Percentiles rank a stretch among this genome's conserved stretches.
These are phyloP conservation scores for Atalantia buxifolia DNA, from an alignment of 345 rosid species.

Conservation along the genomic window DNA sequence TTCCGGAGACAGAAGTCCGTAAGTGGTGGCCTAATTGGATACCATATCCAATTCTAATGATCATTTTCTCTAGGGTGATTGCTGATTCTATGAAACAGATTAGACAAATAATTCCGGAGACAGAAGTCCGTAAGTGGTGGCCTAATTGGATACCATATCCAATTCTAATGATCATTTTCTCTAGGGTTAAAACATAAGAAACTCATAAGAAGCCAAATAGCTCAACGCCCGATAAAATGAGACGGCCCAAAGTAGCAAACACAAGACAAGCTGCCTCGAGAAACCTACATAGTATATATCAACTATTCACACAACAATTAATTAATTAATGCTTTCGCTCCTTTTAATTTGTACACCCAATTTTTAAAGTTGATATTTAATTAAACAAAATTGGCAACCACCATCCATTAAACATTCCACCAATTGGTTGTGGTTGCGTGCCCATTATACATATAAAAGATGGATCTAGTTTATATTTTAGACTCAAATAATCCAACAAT, in stretches of 20 bases:
- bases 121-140: not conserved
- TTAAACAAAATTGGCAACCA: too few relatives aligned
- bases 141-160: not conserved
- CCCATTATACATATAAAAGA: too few relatives aligned
- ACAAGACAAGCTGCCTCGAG: constrained; percentile 9
- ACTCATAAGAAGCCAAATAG: constrained; percentile 12
- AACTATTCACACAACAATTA: too few relatives aligned
- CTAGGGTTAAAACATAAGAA: not conserved
- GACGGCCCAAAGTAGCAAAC: not conserved
- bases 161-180: not conserved
- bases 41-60: not conserved
- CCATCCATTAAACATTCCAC: too few relatives aligned
- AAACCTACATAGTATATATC: not conserved
- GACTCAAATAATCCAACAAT: too few relatives aligned
- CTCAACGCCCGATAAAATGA: constrained; percentile 7
- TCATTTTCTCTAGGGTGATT: not conserved
- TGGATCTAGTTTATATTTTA: too few relatives aligned
- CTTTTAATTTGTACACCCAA: not conserved
- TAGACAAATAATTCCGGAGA: not conserved
- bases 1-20: too few relatives aligned
- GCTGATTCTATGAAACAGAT: not conserved
- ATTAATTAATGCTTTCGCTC: not conserved
- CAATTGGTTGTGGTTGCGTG: too few relatives aligned
- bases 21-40: not conserved
- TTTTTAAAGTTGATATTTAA: too few relatives aligned